A percentile compares a stretch with the other conserved stretches of the same genome.
These are phyloP conservation scores for Vitis hybrid DNA, from an alignment of 177 flowering plant species.

Conservation along the genomic window DNA sequence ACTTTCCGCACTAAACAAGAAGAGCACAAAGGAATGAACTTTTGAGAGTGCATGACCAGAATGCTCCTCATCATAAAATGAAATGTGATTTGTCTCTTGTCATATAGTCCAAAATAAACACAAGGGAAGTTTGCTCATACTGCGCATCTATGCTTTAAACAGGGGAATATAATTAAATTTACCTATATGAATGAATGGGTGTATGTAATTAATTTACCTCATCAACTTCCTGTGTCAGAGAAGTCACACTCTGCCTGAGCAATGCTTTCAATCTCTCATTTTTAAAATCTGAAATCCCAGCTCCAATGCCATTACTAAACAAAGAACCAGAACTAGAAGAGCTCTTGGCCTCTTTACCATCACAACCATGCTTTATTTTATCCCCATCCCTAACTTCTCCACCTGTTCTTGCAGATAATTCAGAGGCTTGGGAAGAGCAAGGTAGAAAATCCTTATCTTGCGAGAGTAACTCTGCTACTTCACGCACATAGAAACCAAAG, in stretches of 20 bases:
- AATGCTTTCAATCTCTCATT: slow-evolving; percentile 47
- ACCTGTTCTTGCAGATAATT: slow-evolving; percentile 8
- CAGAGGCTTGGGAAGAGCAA: slow-evolving; percentile 13
- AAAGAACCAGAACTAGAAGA: slow-evolving; percentile 21
- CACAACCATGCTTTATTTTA: slow-evolving; percentile 3
- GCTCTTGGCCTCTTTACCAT: slow-evolving; percentile 9
- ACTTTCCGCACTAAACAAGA: no score
- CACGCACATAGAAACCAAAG: slow-evolving; percentile 47
- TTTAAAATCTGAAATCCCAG: slow-evolving; percentile 40
- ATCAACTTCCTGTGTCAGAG: slow-evolving; percentile 56
- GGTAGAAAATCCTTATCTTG: slow-evolving; percentile 37
- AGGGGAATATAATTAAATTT: no score
- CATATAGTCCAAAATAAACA: no score
- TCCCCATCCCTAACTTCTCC: slow-evolving; percentile 12
- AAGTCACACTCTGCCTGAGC: slow-evolving; percentile 46
- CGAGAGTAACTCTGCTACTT: slow-evolving; percentile 37
- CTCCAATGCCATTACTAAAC: slow-evolving; percentile 42
- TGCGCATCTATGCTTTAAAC: no score
- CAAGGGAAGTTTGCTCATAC: no score
- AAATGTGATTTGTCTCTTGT: no score
- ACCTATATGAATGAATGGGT: no score
- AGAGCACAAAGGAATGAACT: no score
- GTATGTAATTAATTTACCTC: slow-evolving; percentile 39
- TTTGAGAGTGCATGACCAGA: no score
- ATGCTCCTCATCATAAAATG: no score